phyloP scores from a whole-genome alignment of 371 early-diverging fungal genomes.

The Apophysomyces ossiformis region DNA sequence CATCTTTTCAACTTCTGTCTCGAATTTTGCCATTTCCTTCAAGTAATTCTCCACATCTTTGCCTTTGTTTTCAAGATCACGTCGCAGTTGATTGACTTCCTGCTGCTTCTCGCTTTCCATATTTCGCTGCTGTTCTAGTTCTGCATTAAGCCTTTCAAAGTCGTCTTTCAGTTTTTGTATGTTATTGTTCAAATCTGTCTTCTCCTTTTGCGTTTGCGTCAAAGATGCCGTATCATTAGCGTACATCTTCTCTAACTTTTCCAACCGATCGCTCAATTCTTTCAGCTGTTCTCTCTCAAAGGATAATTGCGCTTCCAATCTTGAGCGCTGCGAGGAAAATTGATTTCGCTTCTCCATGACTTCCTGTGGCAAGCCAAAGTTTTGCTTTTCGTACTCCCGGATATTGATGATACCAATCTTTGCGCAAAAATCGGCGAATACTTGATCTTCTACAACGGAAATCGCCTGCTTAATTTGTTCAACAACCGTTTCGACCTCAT shows the following conservation, averaged over 20 bases:
- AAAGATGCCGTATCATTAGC: constrained; percentile 35
- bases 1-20: constrained; percentile 76
- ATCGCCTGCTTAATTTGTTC: constrained; percentile 55
- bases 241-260: constrained; percentile 49
- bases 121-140: constrained; percentile 47
- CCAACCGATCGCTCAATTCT: constrained; percentile 67
- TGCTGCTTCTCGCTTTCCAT: constrained; percentile 57
- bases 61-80: constrained; percentile 60
- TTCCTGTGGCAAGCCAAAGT: constrained; percentile 72
- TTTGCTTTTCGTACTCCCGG: constrained; percentile 82
- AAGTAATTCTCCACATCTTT: constrained; percentile 69
- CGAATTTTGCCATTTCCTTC: constrained; percentile 69
- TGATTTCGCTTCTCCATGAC: constrained; percentile 72
- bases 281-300: constrained; percentile 80
- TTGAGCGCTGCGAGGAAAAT: constrained; percentile 76
- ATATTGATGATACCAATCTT: constrained; percentile 73
- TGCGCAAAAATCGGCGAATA: constrained; percentile 83
- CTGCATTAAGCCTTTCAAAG: constrained; percentile 28
- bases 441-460: constrained; percentile 66
- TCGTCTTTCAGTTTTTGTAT: constrained; percentile 42
- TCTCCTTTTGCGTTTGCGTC: constrained; percentile 38
- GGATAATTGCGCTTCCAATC: constrained; percentile 72
- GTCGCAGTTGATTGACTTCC: constrained; percentile 63
- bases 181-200: constrained; percentile 43
- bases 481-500: constrained; percentile 43